Evolutionary conservation across 495 filamentous ascomycete species (phyloP).

Genomic region (Saxispiralis lemnorum): DNA sequence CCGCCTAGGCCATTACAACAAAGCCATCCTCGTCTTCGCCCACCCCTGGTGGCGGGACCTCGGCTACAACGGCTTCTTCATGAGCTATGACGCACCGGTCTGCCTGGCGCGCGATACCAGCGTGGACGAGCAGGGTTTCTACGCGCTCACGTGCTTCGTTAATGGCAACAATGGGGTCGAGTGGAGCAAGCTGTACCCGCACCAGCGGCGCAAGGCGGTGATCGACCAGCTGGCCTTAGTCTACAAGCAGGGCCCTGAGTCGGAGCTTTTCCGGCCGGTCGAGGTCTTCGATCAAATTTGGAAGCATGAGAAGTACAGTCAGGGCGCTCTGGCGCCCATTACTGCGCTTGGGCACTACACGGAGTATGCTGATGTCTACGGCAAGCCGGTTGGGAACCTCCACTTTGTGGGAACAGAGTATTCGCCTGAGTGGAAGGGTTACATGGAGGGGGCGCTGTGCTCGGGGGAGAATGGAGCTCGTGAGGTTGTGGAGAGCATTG

Average conservation of each 20-base stretch:
- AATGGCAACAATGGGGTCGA: background rate
- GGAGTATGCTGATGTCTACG: background rate
- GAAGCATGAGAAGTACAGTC: conserved; percentile 1
- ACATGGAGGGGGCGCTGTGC: background rate
- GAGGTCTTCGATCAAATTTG: background rate
- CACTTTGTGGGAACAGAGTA: background rate
- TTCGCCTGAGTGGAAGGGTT: background rate
- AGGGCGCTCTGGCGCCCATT: background rate
- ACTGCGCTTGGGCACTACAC: background rate
- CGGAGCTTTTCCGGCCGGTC: background rate
- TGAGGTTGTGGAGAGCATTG: background rate
- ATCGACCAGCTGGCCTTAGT: background rate
- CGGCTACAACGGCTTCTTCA: background rate
- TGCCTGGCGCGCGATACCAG: background rate
- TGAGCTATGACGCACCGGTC: background rate
- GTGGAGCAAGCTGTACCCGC: background rate
- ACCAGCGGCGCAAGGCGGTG: background rate
- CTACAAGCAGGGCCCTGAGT: background rate
- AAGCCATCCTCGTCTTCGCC: background rate
- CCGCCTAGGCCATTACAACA: background rate
- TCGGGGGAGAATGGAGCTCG: background rate
- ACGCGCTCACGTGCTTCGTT: background rate
- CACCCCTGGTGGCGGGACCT: background rate
- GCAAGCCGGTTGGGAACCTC: background rate
- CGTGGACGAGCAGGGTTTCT: background rate